Conservation (phyloP, 2,329 filamentous ascomycete species). For the Lomentospora prolificans region DNA sequence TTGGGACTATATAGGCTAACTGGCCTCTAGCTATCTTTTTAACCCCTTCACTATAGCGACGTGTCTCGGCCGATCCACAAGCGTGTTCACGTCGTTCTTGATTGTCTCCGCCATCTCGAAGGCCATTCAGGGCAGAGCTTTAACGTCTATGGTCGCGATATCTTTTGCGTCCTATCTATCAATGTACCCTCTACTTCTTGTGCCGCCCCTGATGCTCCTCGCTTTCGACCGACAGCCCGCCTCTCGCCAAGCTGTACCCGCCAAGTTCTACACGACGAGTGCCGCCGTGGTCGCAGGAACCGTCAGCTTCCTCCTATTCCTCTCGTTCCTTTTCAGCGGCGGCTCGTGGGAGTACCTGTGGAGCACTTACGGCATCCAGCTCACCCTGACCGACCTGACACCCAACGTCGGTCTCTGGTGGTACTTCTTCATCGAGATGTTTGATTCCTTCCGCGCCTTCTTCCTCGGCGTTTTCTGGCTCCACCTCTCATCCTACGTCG, state of each 20-base stretch:
- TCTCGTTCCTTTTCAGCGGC: conserved; percentile 64
- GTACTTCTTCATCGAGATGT: conserved; percentile 99
- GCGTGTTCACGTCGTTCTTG: conserved; percentile 78
- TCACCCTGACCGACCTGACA: conserved; percentile 83
- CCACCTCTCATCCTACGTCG: conserved; percentile 82
- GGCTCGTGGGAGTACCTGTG: conserved; percentile 79
- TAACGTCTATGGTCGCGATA: conserved; percentile 74
- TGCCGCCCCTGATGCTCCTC: conserved; percentile 72
- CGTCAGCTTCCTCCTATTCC: conserved; percentile 52
- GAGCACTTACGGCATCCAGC: conserved; percentile 86
- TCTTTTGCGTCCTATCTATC: conserved; percentile 85
- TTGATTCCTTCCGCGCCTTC: conserved; percentile 93
- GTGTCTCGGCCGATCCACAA: conserved; percentile 82
- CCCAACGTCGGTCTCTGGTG: conserved; percentile 97
- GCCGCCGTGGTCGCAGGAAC: conserved; percentile 42
- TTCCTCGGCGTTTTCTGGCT: conserved; percentile 98
- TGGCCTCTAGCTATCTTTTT: conserved; percentile 69
- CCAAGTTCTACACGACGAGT: conserved; percentile 45
- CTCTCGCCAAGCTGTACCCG: conserved; percentile 23
- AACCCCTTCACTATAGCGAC: conserved; percentile 90
- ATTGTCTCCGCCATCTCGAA: conserved; percentile 76
- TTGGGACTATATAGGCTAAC: background rate
- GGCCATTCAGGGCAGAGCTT: conserved; percentile 62
- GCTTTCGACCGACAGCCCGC: conserved; percentile 57
- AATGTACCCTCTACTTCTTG: conserved; percentile 80